Percentiles rank a stretch among this genome's conserved stretches.
Evolutionary conservation across 768 basidiomycete species (phyloP).

Genomic region (Mycena epipterygia): DNA sequence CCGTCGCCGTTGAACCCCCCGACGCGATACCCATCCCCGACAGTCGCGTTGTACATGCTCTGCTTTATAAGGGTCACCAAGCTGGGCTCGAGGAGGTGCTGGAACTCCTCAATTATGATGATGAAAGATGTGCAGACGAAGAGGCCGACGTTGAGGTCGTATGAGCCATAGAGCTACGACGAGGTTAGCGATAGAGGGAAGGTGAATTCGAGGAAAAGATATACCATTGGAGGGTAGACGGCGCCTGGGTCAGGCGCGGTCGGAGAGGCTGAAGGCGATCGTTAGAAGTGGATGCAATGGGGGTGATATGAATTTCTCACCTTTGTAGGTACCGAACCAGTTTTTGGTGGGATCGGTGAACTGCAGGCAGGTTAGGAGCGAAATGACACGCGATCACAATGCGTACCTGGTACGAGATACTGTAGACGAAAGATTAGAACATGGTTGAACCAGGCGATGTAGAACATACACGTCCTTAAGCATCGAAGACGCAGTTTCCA

Average conservation of each 20-base stretch:
- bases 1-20: conserved; percentile 48
- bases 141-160: conserved; percentile 44
- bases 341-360: conserved; percentile 44
- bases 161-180: conserved; percentile 41
- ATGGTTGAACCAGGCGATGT: background rate
- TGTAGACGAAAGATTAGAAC: background rate
- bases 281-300: background rate
- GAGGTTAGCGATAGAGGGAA: background rate
- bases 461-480: conserved; percentile 41
- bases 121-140: conserved; percentile 49
- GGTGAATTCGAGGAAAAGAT: background rate
- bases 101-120: conserved; percentile 48
- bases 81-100: conserved; percentile 42
- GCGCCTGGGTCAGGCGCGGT: conserved; percentile 14
- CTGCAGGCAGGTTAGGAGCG: conserved; percentile 29
- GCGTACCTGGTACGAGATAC: conserved; percentile 24
- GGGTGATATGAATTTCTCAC: background rate
- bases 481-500: conserved; percentile 36
- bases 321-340: conserved; percentile 47
- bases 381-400: background rate
- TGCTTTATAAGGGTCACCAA: conserved; percentile 41
- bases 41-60: conserved; percentile 50
- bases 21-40: conserved; percentile 49
- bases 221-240: conserved; percentile 9
- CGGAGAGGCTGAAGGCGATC: background rate